phyloP scores from a whole-genome alignment of 1,284 basidiomycete genomes.

The Trametes hirsuta region DNA sequence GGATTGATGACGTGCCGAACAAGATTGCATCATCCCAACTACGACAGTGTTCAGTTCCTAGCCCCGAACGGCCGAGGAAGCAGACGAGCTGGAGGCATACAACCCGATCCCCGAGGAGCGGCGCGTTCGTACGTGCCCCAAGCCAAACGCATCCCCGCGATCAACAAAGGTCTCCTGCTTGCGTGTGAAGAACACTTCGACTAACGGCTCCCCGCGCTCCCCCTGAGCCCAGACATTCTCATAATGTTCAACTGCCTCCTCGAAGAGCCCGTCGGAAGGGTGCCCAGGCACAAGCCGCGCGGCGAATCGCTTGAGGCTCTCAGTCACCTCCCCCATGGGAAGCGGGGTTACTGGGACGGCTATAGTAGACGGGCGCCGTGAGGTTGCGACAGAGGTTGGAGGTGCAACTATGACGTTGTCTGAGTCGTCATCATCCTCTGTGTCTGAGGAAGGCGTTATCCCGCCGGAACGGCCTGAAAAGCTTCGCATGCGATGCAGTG shows the following conservation, averaged over 20 bases:
- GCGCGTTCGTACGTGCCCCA: no score
- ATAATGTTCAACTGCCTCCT: slow-evolving; percentile 14
- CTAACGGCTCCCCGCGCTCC: slow-evolving; percentile 4
- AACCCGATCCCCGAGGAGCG: no score
- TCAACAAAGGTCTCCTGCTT: slow-evolving; percentile 1
- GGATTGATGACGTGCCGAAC: no score
- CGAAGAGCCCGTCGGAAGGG: slow-evolving; percentile 3
- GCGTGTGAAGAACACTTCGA: slow-evolving; percentile 17
- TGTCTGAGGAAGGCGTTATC: neutral
- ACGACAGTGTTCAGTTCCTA: no score
- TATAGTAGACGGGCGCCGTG: slow-evolving; percentile 16
- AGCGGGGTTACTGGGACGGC: neutral
- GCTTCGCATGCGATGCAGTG: neutral
- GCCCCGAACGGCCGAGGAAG: no score
- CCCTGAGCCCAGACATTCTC: slow-evolving; percentile 13
- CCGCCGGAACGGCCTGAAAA: neutral
- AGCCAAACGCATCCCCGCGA: no score
- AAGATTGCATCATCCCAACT: no score
- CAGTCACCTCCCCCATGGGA: slow-evolving; percentile 9
- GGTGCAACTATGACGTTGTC: slow-evolving; percentile 1
- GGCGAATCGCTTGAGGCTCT: slow-evolving; percentile 15
- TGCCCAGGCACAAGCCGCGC: slow-evolving; percentile 6
- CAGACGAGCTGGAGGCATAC: no score
- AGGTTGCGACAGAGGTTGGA: slow-evolving; percentile 4
- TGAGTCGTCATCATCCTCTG: neutral